Evolutionary conservation across 208 protist species (phyloP), one percentile per base, ranked within the genome.

Genomic region (Crithidia sp.): DNA sequence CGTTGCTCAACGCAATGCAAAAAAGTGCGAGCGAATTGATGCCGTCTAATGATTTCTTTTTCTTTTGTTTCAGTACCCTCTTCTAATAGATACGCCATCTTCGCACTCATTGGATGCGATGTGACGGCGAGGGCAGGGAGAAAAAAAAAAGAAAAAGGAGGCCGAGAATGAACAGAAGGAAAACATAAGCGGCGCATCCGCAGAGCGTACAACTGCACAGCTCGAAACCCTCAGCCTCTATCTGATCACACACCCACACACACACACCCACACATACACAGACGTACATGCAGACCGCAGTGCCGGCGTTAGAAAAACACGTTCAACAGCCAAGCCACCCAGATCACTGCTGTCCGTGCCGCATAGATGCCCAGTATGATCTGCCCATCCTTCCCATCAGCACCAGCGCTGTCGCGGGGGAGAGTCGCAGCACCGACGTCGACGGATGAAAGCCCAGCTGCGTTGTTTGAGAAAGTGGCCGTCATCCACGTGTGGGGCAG

Each of bases 311-410:
- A 88, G 12, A 76, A 69, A 37, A 85, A 79, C 2, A 81, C n/a
- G 37, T 83, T 80, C 43, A 83, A 55, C 5, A 87, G 37, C 10
- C 79, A 69, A 52, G 69, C 65, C 5, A 85, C 5, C 55, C 65
- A 62, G 9, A 85, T 58, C 52, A 84, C 43, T n/a, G 44, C 75
- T 6, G 65, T 79, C 44, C 85, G 77, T 16, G 68, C 66, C 41
- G 78, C 76, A 45, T 85, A 74, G 39, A 89, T 53, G 1, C 53
- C 53, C 40, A 68, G 54, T 10, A 76, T 9, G 5, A 41, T 60
- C 12, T 53, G 53, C 52, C 40, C 50, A 17, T 81, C 41, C 40
- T 6, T 47, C 39, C 60, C 50, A 16, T 39, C 47, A 4, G 3
- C 12, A 5, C 37, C 44, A 2, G 41, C 28, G 50, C 17, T 54